A percentile compares a stretch with the other conserved stretches of the same genome.
Conservation (phyloP, 2,329 filamentous ascomycete genomes). For the Fusarium sambucinum region DNA sequence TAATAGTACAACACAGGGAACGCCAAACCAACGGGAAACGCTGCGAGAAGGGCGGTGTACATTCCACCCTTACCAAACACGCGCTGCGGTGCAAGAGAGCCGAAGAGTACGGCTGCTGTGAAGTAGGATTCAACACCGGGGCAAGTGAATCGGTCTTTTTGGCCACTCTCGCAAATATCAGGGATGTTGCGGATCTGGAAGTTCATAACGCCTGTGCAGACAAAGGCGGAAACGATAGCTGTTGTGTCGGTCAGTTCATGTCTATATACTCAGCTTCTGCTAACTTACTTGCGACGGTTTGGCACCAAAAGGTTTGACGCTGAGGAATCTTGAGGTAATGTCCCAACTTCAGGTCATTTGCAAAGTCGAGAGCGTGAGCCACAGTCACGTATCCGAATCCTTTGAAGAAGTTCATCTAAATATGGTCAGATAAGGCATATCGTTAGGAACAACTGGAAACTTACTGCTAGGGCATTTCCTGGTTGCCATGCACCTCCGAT, state of each 20-base stretch:
- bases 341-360: conserved; percentile 53
- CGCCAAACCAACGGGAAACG: conserved; percentile 56
- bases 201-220: conserved; percentile 53
- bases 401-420: conserved; percentile 61
- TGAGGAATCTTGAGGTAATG: conserved; percentile 61
- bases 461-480: conserved; percentile 57
- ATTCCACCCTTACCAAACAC: conserved; percentile 54
- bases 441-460: accelerated
- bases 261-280: accelerated
- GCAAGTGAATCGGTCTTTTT: conserved; percentile 55
- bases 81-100: conserved; percentile 54
- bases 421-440: background rate
- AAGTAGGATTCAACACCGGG: conserved; percentile 56
- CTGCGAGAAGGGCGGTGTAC: conserved; percentile 54
- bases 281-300: conserved; percentile 49
- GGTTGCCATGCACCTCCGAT: conserved; percentile 59
- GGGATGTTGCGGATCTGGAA: conserved; percentile 54
- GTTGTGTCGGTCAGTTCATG: background rate
- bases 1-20: conserved; percentile 55
- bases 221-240: conserved; percentile 52
- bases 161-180: conserved; percentile 53
- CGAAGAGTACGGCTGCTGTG: conserved; percentile 57
- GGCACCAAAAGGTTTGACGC: conserved; percentile 52
- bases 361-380: conserved; percentile 54
- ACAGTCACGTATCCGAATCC: conserved; percentile 56